Conservation (phyloP, 1,139 yeast species). For the Kodamaea ohmeri region DNA sequence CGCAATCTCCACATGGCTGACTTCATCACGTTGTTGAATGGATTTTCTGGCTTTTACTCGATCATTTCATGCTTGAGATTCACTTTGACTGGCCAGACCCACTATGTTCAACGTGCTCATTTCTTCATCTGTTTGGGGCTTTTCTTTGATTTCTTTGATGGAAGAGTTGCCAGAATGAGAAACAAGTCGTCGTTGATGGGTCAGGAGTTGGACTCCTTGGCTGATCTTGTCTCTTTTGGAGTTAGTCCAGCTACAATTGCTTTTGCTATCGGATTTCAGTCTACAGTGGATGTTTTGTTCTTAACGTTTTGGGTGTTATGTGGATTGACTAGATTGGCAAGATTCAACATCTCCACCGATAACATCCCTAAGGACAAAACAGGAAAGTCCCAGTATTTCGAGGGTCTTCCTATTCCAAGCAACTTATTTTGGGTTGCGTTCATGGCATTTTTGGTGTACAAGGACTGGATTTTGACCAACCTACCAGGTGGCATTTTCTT, state of each 20-base stretch:
- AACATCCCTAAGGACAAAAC: conserved; percentile 83
- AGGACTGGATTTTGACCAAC: conserved; percentile 42
- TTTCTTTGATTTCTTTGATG: conserved; percentile 94
- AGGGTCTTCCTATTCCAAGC: conserved; percentile 95
- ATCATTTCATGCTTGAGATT: conserved; percentile 82
- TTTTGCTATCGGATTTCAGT: conserved; percentile 82
- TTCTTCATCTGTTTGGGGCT: conserved; percentile 83
- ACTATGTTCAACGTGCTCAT: conserved; percentile 85
- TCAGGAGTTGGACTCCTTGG: conserved; percentile 93
- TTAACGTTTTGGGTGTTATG: conserved; percentile 86
- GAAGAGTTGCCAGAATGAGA: conserved; percentile 92
- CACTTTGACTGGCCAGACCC: conserved; percentile 61
- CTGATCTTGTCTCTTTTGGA: conserved; percentile 89
- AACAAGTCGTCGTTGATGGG: conserved; percentile 93
- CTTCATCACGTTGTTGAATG: conserved; percentile 88
- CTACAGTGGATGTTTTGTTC: conserved; percentile 74
- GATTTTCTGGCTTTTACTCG: conserved; percentile 85
- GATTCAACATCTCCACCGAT: conserved; percentile 92
- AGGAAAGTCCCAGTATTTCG: conserved; percentile 83
- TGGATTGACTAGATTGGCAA: conserved; percentile 89
- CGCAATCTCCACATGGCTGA: conserved; percentile 93
- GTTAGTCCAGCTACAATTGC: conserved; percentile 94
- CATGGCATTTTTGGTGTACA: conserved; percentile 65
- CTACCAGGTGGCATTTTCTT: conserved; percentile 68
- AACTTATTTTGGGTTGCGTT: conserved; percentile 69